Evolutionary conservation across 2,329 filamentous ascomycete species (phyloP).

Genomic region (Pseudogymnoascus sp.): DNA sequence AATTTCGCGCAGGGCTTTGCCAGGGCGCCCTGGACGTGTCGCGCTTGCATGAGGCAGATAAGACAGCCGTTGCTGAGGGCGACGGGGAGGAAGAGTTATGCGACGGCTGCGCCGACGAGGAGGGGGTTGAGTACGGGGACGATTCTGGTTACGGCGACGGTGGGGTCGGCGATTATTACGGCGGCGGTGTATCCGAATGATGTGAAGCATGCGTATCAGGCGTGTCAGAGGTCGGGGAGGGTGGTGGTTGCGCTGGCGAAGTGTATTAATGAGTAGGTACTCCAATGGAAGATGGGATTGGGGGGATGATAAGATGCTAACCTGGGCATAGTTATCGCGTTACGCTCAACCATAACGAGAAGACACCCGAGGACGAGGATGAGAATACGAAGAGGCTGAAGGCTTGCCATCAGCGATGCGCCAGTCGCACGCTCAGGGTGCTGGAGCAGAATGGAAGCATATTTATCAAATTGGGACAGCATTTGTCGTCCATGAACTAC

Average conservation of each 20-base stretch:
- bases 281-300: neutral
- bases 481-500: slow-evolving; percentile 91
- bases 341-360: slow-evolving; percentile 66
- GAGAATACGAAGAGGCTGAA: slow-evolving; percentile 65
- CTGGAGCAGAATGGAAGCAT: slow-evolving; percentile 96
- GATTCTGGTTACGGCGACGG: slow-evolving; percentile 20
- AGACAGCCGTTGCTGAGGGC: neutral
- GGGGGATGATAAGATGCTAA: neutral
- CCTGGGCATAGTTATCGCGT: slow-evolving; percentile 66
- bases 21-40: neutral
- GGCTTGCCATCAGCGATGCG: slow-evolving; percentile 88
- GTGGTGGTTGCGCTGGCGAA: slow-evolving; percentile 69
- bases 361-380: slow-evolving; percentile 49
- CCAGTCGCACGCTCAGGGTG: slow-evolving; percentile 75
- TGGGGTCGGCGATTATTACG: slow-evolving; percentile 19
- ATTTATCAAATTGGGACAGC: slow-evolving; percentile 96
- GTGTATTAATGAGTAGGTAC: slow-evolving; percentile 79
- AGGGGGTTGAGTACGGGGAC: slow-evolving; percentile 18
- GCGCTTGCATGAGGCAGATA: neutral
- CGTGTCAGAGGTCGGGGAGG: slow-evolving; percentile 69
- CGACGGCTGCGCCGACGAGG: neutral
- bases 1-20: neutral
- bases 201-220: slow-evolving; percentile 68
- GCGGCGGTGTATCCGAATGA: slow-evolving; percentile 56
- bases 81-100: neutral